Evolutionary conservation across 805 yeast species (phyloP).

Genomic region (Jamesozyma lodderae): DNA sequence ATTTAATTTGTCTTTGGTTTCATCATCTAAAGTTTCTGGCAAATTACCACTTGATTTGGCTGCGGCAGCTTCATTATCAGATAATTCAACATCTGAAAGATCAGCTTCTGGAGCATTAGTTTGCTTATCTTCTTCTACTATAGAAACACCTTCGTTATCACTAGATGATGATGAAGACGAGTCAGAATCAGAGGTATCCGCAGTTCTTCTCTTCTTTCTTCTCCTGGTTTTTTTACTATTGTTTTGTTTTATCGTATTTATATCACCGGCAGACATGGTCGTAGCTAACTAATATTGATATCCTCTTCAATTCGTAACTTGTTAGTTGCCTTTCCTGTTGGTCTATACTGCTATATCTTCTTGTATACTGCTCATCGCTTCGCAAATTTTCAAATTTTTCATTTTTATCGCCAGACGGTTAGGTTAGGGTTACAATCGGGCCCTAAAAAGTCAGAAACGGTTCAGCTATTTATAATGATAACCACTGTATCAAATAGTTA

Average conservation of each 20-base stretch:
- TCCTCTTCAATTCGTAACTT: too few relatives aligned
- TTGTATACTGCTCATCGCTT: slow-evolving; percentile 15
- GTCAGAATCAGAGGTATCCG: slow-evolving; percentile 51
- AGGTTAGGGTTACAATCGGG: too few relatives aligned
- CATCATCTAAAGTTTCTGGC: slow-evolving; percentile 14
- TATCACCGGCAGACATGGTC: slow-evolving; percentile 25
- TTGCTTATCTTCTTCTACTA: slow-evolving; percentile 3
- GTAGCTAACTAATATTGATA: too few relatives aligned
- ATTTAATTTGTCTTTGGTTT: slow-evolving; percentile 15
- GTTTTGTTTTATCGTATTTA: slow-evolving; percentile 11
- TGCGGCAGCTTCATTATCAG: slow-evolving; percentile 8
- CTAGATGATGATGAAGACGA: slow-evolving; percentile 31
- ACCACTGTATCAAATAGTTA: too few relatives aligned
- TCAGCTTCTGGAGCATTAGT: slow-evolving; percentile 15
- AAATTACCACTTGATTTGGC: neutral
- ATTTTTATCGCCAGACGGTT: too few relatives aligned
- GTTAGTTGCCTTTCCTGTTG: neutral
- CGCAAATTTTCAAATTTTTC: slow-evolving; percentile 3
- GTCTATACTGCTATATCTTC: too few relatives aligned
- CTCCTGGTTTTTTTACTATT: slow-evolving; percentile 38
- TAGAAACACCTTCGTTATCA: slow-evolving; percentile 17
- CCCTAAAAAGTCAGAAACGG: too few relatives aligned
- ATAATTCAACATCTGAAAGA: slow-evolving; percentile 30
- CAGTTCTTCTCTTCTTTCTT: slow-evolving; percentile 77
- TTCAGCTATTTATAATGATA: too few relatives aligned